Percentiles rank a stretch among this genome's conserved stretches.
Conservation (phyloP, 441 rosid genomes). For the Gossypium davidsonii region DNA sequence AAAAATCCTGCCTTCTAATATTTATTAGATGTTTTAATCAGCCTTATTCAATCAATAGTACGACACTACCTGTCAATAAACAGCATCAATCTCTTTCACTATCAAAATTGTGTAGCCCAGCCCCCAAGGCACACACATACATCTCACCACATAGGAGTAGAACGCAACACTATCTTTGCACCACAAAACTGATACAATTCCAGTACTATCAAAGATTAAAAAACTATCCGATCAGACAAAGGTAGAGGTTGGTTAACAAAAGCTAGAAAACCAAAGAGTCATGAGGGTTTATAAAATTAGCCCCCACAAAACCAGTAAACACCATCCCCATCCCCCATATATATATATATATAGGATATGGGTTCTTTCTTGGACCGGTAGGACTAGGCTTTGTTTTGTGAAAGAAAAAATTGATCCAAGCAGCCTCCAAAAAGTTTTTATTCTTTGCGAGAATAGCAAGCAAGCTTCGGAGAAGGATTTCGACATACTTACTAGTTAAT, state of each 20-base stretch:
- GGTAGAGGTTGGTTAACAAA: neutral
- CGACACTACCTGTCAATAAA: no score
- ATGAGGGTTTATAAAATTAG: constrained; percentile 8
- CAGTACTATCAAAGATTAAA: constrained; percentile 5
- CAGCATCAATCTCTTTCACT: no score
- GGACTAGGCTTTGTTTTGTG: constrained; percentile 10
- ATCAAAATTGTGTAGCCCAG: no score
- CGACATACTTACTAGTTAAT: constrained; percentile 20
- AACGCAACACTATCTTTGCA: neutral
- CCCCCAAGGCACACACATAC: no score
- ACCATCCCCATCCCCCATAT: neutral
- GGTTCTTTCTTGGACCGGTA: neutral
- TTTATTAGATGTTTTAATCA: no score
- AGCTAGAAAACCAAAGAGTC: constrained; percentile 1
- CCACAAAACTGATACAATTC: neutral
- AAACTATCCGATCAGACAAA: neutral
- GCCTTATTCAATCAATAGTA: no score
- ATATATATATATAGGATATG: no score
- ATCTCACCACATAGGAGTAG: no score
- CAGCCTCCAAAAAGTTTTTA: neutral
- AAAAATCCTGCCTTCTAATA: no score
- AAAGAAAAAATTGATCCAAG: constrained; percentile 17
- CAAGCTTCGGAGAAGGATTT: constrained; percentile 1
- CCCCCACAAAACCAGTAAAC: neutral
- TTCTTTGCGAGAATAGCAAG: constrained; percentile 18